phyloP scores from a whole-genome alignment of 2,329 filamentous ascomycete genomes.

The Neophaeococcomyces aloes region DNA sequence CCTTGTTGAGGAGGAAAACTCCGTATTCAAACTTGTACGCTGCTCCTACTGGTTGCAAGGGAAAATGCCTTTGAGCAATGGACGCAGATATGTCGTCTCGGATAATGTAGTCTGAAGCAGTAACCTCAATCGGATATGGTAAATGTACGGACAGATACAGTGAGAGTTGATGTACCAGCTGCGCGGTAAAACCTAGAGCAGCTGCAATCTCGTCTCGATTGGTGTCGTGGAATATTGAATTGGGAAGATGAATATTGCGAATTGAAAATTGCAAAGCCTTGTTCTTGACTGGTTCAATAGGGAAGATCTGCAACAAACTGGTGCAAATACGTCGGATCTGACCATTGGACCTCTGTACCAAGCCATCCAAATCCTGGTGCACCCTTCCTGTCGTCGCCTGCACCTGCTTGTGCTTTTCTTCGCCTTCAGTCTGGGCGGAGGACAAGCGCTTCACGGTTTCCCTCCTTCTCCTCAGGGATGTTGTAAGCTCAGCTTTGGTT shows the following conservation, averaged over 20 bases:
- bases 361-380: slow-evolving; percentile 17
- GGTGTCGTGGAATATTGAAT: slow-evolving; percentile 62
- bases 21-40: slow-evolving; percentile 92
- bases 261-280: slow-evolving; percentile 74
- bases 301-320: slow-evolving; percentile 67
- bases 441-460: slow-evolving; percentile 12
- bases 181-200: slow-evolving; percentile 68
- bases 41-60: slow-evolving; percentile 63
- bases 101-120: slow-evolving; percentile 64
- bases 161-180: slow-evolving; percentile 64
- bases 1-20: slow-evolving; percentile 92
- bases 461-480: slow-evolving; percentile 27
- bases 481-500: slow-evolving; percentile 32
- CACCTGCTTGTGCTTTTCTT: not conserved
- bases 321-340: slow-evolving; percentile 82
- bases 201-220: slow-evolving; percentile 65
- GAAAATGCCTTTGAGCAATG: slow-evolving; percentile 58
- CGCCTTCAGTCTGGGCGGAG: slow-evolving; percentile 7
- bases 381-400: not conserved
- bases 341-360: slow-evolving; percentile 57
- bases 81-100: slow-evolving; percentile 57
- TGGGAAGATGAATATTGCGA: slow-evolving; percentile 65
- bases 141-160: slow-evolving; percentile 70
- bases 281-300: slow-evolving; percentile 58
- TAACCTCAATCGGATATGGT: slow-evolving; percentile 65